Base-by-base conservation (phyloP, 257 asterid genomes). In the Penstemon eatonii region DNA sequence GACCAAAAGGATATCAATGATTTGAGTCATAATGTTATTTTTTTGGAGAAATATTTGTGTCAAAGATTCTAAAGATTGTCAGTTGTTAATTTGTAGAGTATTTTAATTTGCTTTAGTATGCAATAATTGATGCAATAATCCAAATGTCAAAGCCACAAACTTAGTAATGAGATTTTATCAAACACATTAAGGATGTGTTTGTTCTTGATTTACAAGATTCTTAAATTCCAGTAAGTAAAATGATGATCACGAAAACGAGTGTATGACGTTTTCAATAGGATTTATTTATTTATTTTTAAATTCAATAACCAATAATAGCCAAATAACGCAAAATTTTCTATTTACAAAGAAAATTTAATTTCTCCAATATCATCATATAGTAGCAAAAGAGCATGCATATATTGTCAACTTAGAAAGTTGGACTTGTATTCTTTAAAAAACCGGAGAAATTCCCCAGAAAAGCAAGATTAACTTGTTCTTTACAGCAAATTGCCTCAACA, bases 371-470 rank as follows among this genome's bases (percentile, higher is more conserved):
- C 46, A 57, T 25, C 33, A 11, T 65, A 42, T 63, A 55, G 42
- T 55, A 57, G 58, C 8, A 49, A 65, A 44, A 45, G 12, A 60
- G 51, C 41, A 65, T 73, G 12, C 60, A 64, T 43, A 45, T 39
- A 72, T 46, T 33, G 42, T 25, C 33, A 25, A 25, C 33, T 25
- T 25, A 25, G 33, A 25, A 25, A 25, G 33, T 25, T 2, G 2
- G 2, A 25, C 0, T 25, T 25, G 33, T 1, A 25, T 25, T 25
- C 33, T 25, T 25, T 1, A 25, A 25, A 25, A 1, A 1, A 25
- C 2, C 33, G 2, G 33, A 25, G 33, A 25, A 25, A 25, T 25
- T 25, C 33, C 33, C 33, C 2, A 25, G 2, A 25, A 25, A 25
- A 25, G 33, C 2, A 25, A 25, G 33, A 0, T 25, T 25, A 25